phyloP scores from a whole-genome alignment of 192 early-diverging fungal genomes.

The Coemansia furcata region DNA sequence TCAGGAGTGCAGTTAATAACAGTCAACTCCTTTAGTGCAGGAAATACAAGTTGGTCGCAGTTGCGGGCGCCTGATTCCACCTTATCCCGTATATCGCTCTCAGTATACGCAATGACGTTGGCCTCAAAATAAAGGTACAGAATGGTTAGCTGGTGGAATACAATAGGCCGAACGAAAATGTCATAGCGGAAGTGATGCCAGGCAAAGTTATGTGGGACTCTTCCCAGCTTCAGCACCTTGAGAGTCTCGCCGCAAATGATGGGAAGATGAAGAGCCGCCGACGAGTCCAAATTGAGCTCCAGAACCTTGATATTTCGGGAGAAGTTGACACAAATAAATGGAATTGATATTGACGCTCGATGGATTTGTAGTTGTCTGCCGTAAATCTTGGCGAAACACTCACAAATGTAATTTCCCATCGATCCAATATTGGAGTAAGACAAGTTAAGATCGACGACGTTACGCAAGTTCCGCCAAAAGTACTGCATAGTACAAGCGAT shows the following conservation, averaged over 20 bases:
- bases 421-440: neutral
- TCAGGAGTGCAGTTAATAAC: neutral
- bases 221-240: neutral
- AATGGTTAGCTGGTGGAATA: neutral
- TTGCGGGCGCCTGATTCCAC: neutral
- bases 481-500: neutral
- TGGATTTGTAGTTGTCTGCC: neutral
- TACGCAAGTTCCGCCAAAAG: neutral
- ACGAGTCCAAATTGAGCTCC: neutral
- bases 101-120: neutral
- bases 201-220: neutral
- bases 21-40: neutral
- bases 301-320: neutral
- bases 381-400: neutral
- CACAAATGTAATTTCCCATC: neutral
- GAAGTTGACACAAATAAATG: neutral
- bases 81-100: neutral
- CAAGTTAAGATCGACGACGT: neutral
- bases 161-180: neutral
- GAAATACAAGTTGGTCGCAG: neutral
- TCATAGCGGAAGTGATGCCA: slow-evolving; percentile 1
- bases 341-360: neutral
- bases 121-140: neutral
- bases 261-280: neutral
- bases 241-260: neutral